Base-by-base conservation (phyloP, 2,329 filamentous ascomycete genomes). In the Claviceps citrina region DNA sequence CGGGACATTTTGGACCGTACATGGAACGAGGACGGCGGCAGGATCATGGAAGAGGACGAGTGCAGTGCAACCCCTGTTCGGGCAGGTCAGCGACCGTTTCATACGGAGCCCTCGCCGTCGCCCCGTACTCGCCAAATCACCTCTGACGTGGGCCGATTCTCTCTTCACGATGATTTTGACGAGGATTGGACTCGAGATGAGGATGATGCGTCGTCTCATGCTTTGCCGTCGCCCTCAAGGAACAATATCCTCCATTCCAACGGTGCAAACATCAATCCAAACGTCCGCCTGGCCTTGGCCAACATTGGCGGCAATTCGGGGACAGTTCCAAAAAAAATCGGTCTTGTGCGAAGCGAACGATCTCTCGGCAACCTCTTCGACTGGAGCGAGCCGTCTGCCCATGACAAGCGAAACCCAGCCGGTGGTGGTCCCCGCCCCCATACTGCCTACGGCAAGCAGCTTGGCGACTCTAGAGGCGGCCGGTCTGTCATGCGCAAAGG, bases 391-490 rank as follows among this genome's bases (percentile, higher is more conserved):
- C 69, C 78, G 12, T 60, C 71, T 20, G 61, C 65, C 6, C 65
- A 73, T 43, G 79, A 82, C 19, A 81, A 76, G 58, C 61, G 66
- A 39, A 73, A 79, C 35, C 59, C 62, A 13, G 71, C 69, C 43
- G 71, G 71, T 22, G 68, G 69, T 30, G 70, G 70, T n/a, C 67
- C 69, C 34, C 71, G 82, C 20, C 82, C 82, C 1, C 78, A 74
- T 51, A 87, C 83, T 12, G 78, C 83, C 28, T 81, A 86, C 54
- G 78, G 77, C 12, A 86, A 85, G 57, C 81, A 84, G 48, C 73
- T 81, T 49, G 62, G 75, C 44, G 79, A 85, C 54, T 63, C 71
- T 48, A 70, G 83, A 58, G 80, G 81, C 36, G 82, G 82, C 45
- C 76, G 82, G 38, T 65, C 74, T 35, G 64, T 73, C 18, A 76